Percentiles rank a stretch among this genome's conserved stretches.
Evolutionary conservation across 2,329 filamentous ascomycete genomes (phyloP).

Genomic region (Ophiosphaerella korrae): DNA sequence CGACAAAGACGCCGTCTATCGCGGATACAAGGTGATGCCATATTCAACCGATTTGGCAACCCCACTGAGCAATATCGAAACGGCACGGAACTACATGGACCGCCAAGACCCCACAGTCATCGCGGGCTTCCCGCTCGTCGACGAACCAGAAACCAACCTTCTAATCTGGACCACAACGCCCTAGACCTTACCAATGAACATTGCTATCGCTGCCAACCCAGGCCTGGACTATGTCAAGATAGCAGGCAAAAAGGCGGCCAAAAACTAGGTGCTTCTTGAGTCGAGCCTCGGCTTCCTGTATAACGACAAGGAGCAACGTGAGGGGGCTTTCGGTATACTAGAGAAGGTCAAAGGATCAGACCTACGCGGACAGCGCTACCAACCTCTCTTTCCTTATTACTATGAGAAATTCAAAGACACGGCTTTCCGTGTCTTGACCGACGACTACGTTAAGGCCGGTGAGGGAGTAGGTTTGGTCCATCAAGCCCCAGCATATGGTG

Average conservation of each 20-base stretch:
- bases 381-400: constrained; percentile 89
- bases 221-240: constrained; percentile 89
- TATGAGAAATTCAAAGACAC: constrained; percentile 84
- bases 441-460: constrained; percentile 83
- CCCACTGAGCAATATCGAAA: constrained; percentile 90
- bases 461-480: constrained; percentile 95
- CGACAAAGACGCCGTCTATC: constrained; percentile 87
- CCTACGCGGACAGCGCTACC: constrained; percentile 87
- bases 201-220: constrained; percentile 76
- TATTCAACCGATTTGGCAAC: constrained; percentile 91
- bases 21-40: constrained; percentile 90
- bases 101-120: constrained; percentile 90
- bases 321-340: constrained; percentile 72
- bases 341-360: constrained; percentile 80
- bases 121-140: constrained; percentile 81
- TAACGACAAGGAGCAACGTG: constrained; percentile 94
- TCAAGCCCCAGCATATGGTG: constrained; percentile 90
- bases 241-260: constrained; percentile 77
- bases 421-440: constrained; percentile 82
- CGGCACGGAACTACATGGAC: constrained; percentile 93
- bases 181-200: constrained; percentile 86
- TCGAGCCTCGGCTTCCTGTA: constrained; percentile 81
- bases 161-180: constrained; percentile 72
- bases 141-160: constrained; percentile 75
- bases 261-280: constrained; percentile 85